A percentile compares a stretch with the other conserved stretches of the same genome.
Conservation (phyloP, 352 stramenopile species). For the Labyrinthula sp. region DNA sequence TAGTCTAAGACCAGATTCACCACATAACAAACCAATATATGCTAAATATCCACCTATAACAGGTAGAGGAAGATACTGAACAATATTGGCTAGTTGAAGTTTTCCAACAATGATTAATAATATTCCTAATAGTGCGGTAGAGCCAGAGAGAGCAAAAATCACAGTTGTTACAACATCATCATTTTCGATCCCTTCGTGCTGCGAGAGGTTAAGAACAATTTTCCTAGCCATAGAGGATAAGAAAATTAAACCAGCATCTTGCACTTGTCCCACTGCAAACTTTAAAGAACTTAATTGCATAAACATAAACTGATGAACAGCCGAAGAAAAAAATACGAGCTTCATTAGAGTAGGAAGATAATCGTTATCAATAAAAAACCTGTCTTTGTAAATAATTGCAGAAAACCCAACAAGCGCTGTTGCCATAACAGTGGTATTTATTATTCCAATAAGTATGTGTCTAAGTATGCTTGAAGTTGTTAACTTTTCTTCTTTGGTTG, state of each 20-base stretch:
- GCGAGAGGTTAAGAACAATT: conserved; percentile 54
- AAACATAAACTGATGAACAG: conserved; percentile 82
- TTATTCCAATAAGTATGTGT: too few relatives aligned
- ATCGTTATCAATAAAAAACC: conserved; percentile 51
- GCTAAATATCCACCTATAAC: conserved; percentile 90
- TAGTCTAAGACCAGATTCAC: conserved; percentile 30
- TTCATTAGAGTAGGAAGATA: conserved; percentile 65
- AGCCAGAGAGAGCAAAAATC: conserved; percentile 68
- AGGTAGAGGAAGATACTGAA: conserved; percentile 83
- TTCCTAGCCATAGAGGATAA: conserved; percentile 70
- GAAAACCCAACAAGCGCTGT: conserved; percentile 25
- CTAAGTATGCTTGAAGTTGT: too few relatives aligned
- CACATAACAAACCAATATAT: conserved; percentile 84
- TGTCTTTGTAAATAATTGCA: conserved; percentile 43
- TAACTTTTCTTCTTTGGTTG: too few relatives aligned
- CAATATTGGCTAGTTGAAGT: conserved; percentile 71
- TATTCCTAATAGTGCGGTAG: conserved; percentile 64
- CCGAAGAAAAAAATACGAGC: conserved; percentile 79
- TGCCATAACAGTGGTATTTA: conserved; percentile 23
- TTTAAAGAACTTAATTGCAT: conserved; percentile 64
- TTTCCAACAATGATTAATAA: conserved; percentile 75
- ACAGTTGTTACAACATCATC: conserved; percentile 66
- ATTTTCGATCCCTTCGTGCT: too few relatives aligned
- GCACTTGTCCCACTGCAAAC: conserved; percentile 90
- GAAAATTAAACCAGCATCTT: conserved; percentile 95